Conservation (phyloP, 352 stramenopile species). For the Phytophthora sp. region DNA sequence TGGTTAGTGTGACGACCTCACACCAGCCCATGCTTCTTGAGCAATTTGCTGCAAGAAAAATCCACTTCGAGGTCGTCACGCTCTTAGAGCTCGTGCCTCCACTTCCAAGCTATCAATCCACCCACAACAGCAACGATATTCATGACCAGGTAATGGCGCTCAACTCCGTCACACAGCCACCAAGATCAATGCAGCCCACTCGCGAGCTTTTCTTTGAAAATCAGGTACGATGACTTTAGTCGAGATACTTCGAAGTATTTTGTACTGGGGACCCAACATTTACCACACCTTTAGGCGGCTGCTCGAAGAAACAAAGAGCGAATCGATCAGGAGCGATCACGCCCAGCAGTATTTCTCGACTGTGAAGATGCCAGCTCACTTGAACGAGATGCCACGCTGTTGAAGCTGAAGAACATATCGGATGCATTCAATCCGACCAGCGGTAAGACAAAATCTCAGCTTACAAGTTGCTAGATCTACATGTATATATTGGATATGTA, state of each 20-base stretch:
- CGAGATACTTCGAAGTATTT: not conserved
- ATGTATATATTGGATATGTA: no score
- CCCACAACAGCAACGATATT: not conserved
- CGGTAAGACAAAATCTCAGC: no score
- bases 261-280: not conserved
- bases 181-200: not conserved
- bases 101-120: not conserved
- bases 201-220: constrained; percentile 72
- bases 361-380: not conserved
- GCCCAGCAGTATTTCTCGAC: constrained; percentile 36
- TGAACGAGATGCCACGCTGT: not conserved
- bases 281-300: constrained; percentile 41
- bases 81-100: not conserved
- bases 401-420: not conserved
- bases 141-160: not conserved
- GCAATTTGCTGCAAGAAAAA: constrained; percentile 20
- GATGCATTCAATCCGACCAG: not conserved
- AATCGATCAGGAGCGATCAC: constrained; percentile 47
- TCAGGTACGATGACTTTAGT: constrained; percentile 40
- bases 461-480: no score
- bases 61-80: not conserved
- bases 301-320: constrained; percentile 61
- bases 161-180: not conserved
- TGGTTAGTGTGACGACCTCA: constrained; percentile 40
- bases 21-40: constrained; percentile 40